A percentile compares a stretch with the other conserved stretches of the same genome.
Evolutionary conservation across 129 eudicot species (phyloP).

Genomic region (Flaveria sonorensis): DNA sequence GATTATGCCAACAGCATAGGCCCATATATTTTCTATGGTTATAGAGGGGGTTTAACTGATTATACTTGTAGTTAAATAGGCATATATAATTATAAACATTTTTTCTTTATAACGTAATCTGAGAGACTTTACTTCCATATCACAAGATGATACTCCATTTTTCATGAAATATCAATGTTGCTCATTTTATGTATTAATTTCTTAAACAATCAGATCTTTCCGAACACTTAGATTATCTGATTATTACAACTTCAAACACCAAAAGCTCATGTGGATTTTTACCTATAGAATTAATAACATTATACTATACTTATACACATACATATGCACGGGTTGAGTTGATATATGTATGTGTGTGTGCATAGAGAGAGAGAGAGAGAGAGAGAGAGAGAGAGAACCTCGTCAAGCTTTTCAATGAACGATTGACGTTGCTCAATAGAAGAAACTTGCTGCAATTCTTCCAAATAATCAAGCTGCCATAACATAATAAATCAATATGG

Average conservation of each 20-base stretch:
- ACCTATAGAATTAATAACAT: constrained; percentile 1
- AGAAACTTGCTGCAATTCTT: constrained; percentile 69
- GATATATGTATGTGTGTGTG: background rate
- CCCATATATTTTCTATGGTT: no score
- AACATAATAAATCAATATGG: constrained; percentile 27
- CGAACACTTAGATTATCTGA: constrained; percentile 1
- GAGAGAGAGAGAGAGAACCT: constrained; percentile 52
- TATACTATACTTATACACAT: background rate
- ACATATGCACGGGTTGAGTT: background rate
- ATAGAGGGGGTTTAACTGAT: no score
- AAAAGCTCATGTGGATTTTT: background rate
- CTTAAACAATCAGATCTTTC: background rate
- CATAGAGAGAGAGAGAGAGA: no score
- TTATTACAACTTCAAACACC: background rate
- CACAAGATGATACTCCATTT: no score
- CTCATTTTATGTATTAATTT: background rate
- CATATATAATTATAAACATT: no score
- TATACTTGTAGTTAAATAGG: no score
- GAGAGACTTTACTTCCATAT: no score
- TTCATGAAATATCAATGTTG: no score
- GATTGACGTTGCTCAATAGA: constrained; percentile 75
- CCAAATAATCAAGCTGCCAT: constrained; percentile 74
- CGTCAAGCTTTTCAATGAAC: constrained; percentile 79
- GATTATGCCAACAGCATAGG: no score
- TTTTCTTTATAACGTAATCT: no score